Base-by-base conservation (phyloP, 768 basidiomycete species). In the Myochromella boudieri region DNA sequence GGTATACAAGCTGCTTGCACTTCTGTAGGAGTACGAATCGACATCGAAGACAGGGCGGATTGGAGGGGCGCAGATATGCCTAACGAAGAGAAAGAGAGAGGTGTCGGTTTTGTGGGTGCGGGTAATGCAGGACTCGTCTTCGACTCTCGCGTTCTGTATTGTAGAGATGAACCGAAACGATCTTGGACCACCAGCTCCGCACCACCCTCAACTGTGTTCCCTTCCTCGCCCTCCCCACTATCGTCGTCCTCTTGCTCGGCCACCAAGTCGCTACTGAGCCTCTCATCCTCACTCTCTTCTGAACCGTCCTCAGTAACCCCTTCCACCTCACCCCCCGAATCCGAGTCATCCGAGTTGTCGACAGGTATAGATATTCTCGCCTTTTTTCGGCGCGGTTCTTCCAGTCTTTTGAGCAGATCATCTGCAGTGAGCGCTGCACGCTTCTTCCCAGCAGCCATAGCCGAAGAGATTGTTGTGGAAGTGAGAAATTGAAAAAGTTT, bases 1-100 rank as follows among this genome's bases (percentile, higher is more conserved):
- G 91, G 91, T 58, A 99, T 89, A 64, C 95, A 97, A 3, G 91
- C 90, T 0, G 78, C 74, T 59, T 99, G 95, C 22, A 99, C 84
- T 51, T 87, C 84, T 0, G 95, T 97, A 0, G 95, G 95, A 2
- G 65, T 61, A 28, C 75, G 76, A 50, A 98, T 97, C 11, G 92
- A 91, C 87, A 99, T 93, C 27, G 78, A 76, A 24, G 67, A 68
- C 43, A 98, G 72, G 1, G 91, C 83, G 11, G 68, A 58, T 44
- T 83, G 78, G 26, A 99, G 71, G 3, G 72, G 60, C 2, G 71
- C 48, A 0, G 82, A 83, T 49, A 90, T 74, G 2, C 81, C 83
- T 48, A 91, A 68, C 2, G 77, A 72, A 12, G 65, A 59, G 52
- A 87, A 91, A 14, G 78, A 71, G 26, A 54, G 32, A 3, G 59